Evolutionary conservation across 805 yeast genomes (phyloP), one percentile per base, ranked within the genome.

Genomic region (Blastobotrys chiropterorum): DNA sequence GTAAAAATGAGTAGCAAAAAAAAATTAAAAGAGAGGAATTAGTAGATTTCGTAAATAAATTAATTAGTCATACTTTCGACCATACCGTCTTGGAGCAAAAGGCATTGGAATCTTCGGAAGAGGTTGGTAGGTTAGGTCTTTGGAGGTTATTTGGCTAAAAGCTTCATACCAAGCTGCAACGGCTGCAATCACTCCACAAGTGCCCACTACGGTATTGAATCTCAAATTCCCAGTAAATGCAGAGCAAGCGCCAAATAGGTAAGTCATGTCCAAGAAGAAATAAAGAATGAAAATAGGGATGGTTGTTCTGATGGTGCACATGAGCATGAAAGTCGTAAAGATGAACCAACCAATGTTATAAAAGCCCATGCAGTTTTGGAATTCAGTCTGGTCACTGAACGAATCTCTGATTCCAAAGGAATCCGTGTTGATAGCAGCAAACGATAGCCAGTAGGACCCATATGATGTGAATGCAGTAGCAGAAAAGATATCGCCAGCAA

Each of bases 381-480:
- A 38, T 38, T 49, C 55, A 2, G 30, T 45, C 2, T 62, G 64
- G 13, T 62, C 47, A 81, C 67, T 53, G 56, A 78, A 74, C 1
- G 74, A 73, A 2, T 69, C 69, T 3, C 54, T 63, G 38, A 80
- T 76, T n/a, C 79, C 79, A 60, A 80, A 80, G 59, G 75, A 67
- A 6, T 77, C 76, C 47, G 76, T 72, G 53, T 61, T 62, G 44
- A 82, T 72, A 6, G 83, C 83, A 55, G 78, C 85, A 70, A 76
- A 82, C 13, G 81, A 67, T 68, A 79, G 74, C 86, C 86, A 82
- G 64, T 81, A 82, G 0, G 81, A 86, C 39, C 83, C 87, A 55
- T 26, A 72, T 3, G 53, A 69, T 49, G 60, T 56, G 60, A 60
- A 70, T 54, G 51, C 75, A 66, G 78, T 70, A 40, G 80, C 85